These are phyloP conservation scores for Citrus reticulata DNA, from an alignment of 345 rosid genomes.

Conservation along the genomic window DNA sequence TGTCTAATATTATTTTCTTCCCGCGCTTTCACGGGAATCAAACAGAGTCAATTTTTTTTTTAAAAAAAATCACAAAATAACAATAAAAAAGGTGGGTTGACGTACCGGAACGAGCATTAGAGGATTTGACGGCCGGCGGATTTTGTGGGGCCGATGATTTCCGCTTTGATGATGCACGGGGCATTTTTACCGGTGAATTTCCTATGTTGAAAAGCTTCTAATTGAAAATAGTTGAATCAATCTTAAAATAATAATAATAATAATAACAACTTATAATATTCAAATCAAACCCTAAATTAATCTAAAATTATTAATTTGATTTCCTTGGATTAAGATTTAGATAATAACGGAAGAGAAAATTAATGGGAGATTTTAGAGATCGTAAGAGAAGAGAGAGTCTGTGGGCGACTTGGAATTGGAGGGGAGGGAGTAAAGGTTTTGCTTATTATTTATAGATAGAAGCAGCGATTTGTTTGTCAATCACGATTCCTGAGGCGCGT, in stretches of 20 bases:
- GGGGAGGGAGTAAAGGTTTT: not conserved
- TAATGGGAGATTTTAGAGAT: too few relatives aligned
- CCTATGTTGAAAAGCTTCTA: not conserved
- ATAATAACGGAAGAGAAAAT: not conserved
- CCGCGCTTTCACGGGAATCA: slow-evolving; percentile 26
- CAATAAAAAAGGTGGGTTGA: not conserved
- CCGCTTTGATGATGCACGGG: slow-evolving; percentile 43
- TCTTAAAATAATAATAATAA: too few relatives aligned
- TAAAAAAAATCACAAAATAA: not conserved
- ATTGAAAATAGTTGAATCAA: not conserved
- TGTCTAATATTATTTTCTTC: not conserved
- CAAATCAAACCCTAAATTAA: not conserved
- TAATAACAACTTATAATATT: too few relatives aligned
- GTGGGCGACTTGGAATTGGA: too few relatives aligned
- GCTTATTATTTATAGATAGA: not conserved
- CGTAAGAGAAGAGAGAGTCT: too few relatives aligned
- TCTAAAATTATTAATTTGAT: too few relatives aligned
- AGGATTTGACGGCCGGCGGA: slow-evolving; percentile 30
- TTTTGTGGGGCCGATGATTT: slow-evolving; percentile 38
- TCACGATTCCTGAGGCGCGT: not conserved
- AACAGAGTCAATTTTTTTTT: too few relatives aligned
- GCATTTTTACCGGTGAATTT: slow-evolving; percentile 18
- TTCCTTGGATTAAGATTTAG: not conserved
- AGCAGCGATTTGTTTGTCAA: not conserved
- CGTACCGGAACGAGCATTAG: slow-evolving; percentile 27